Base-by-base conservation (phyloP, 352 stramenopile genomes). In the Phytophthora europaea region DNA sequence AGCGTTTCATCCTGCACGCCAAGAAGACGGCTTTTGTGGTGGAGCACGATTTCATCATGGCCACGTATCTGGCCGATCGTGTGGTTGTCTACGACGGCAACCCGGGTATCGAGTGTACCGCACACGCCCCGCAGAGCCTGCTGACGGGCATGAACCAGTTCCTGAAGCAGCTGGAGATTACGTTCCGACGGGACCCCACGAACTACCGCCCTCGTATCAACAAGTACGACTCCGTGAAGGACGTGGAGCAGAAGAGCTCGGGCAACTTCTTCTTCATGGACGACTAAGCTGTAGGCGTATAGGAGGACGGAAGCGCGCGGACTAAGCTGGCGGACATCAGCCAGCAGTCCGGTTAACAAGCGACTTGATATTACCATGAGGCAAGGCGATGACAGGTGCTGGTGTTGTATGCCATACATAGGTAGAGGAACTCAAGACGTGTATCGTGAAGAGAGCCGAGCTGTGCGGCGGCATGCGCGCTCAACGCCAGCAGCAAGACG, bases 31-130 rank as follows among this genome's bases (percentile, higher is more conserved):
- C 98, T 8, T 99, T 99, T 81, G 88, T 99, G 38, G 98, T 99
- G 16, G 98, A 99, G 88, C 98, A 99, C 89, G 98, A 99, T 94
- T 99, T 99, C 87, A 99, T 99, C 82, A 99, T 99, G 98, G 98
- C 98, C 51, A 99, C 98, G 28, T 99, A 99, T 86, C 87, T 99
- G 68, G 97, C 96, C 53, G 97, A 99, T 79, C 94, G 97, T 52
- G 97, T 99, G 15, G 94, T 99, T 62, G 96, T 99, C 4, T 99
- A 99, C 81, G 87, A 97, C 61, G 98, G 98, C 64, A 69, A 94
- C 31, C 98, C 98, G 33, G 98, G 97, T 80, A 89, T 99, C 58
- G 98, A 99, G 83, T 99, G 97, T 83, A 99, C 98, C 15, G 98
- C 98, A 26, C 90, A 95, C 64, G 79, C 91, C 51, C 98, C 98